phyloP scores from a whole-genome alignment of 208 protist species.

The Naegleria fowleri region DNA sequence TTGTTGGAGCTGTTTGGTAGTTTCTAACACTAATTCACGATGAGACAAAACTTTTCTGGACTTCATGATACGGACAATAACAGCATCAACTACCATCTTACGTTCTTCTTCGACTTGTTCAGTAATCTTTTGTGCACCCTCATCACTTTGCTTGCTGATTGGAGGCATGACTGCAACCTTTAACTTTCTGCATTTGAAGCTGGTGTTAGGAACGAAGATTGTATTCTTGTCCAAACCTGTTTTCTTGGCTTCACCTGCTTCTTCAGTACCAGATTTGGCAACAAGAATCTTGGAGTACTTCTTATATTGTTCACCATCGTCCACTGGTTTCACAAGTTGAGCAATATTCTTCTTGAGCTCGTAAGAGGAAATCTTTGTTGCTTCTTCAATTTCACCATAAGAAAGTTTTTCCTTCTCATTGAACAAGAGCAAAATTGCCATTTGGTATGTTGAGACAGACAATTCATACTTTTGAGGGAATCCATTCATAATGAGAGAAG shows the following conservation, averaged over 20 bases:
- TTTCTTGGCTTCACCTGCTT: background rate
- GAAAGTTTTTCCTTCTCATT: slow-evolving; percentile 52
- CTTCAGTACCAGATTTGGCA: background rate
- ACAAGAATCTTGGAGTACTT: background rate
- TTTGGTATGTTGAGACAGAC: slow-evolving; percentile 57
- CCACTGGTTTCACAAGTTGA: slow-evolving; percentile 28
- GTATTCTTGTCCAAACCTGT: background rate
- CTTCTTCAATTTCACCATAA: slow-evolving; percentile 45
- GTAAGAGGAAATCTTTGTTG: slow-evolving; percentile 39
- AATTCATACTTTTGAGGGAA: slow-evolving; percentile 49
- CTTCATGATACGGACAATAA: slow-evolving; percentile 78
- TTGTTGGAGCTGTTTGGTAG: slow-evolving; percentile 18
- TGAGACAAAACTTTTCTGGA: slow-evolving; percentile 42
- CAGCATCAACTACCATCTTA: slow-evolving; percentile 66
- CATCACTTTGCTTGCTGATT: slow-evolving; percentile 49
- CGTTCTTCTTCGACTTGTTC: slow-evolving; percentile 67
- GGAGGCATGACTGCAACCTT: background rate
- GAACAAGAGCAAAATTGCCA: slow-evolving; percentile 61
- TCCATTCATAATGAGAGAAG: background rate
- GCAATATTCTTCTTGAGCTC: slow-evolving; percentile 54
- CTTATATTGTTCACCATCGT: background rate
- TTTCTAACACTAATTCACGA: slow-evolving; percentile 27
- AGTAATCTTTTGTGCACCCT: slow-evolving; percentile 50
- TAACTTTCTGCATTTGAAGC: background rate
- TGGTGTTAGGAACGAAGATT: background rate